phyloP scores from a whole-genome alignment of 208 protist genomes.

The Leishmania major region DNA sequence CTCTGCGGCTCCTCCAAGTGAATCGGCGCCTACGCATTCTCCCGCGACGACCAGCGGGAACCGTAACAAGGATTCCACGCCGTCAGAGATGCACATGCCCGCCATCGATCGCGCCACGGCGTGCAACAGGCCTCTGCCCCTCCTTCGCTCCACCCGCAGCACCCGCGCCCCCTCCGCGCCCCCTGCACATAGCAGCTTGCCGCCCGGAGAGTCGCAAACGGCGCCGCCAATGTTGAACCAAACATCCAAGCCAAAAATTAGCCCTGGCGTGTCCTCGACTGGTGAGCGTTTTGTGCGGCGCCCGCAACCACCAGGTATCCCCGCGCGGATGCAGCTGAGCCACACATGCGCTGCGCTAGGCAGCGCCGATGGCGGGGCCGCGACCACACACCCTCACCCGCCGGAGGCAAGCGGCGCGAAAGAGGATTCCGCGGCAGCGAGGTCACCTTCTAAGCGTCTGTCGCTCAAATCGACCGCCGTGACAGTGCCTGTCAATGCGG shows the following conservation, averaged over 20 bases:
- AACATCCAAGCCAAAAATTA: background rate
- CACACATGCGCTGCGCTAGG: constrained; percentile 1
- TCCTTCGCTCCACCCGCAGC: too few relatives aligned
- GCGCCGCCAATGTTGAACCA: background rate
- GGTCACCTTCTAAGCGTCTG: background rate
- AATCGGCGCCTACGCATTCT: background rate
- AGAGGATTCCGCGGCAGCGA: background rate
- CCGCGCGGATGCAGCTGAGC: background rate
- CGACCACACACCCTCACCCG: background rate
- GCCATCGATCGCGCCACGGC: background rate
- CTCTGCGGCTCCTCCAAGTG: background rate
- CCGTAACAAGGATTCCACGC: background rate
- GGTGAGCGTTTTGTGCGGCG: background rate
- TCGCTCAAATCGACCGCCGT: background rate
- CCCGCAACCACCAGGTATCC: background rate
- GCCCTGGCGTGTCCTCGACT: background rate
- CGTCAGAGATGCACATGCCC: background rate
- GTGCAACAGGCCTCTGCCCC: background rate
- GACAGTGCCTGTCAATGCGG: background rate
- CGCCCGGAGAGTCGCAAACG: background rate
- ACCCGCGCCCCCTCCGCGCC: background rate
- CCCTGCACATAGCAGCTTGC: background rate
- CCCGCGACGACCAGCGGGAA: background rate
- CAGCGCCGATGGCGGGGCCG: background rate
- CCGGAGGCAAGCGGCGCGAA: background rate